A percentile compares a stretch with the other conserved stretches of the same genome.
Conservation (phyloP, 768 basidiomycete genomes). For the Leccinum rimulosum region DNA sequence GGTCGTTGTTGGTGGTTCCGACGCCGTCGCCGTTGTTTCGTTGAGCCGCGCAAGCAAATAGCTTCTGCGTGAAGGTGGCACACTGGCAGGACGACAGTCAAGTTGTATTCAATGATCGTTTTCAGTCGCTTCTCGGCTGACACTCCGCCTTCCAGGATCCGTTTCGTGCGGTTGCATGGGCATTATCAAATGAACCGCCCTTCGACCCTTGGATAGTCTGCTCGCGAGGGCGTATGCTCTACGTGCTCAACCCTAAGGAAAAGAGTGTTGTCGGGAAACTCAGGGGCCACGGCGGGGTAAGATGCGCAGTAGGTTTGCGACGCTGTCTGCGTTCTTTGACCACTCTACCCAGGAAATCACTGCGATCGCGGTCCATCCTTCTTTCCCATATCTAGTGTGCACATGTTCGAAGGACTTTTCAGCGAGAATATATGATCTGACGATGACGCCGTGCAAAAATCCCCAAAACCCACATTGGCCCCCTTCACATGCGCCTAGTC, state of each 20-base stretch:
- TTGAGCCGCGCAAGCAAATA: constrained; percentile 13
- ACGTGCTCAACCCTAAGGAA: constrained; percentile 48
- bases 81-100: constrained; percentile 5
- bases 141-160: constrained; percentile 15
- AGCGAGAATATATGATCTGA: constrained; percentile 66
- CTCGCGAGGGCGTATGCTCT: constrained; percentile 51
- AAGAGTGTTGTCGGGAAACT: constrained; percentile 45
- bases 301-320: constrained; percentile 20
- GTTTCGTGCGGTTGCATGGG: constrained; percentile 54
- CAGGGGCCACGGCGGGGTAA: constrained; percentile 73
- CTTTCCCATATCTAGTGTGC: constrained; percentile 55
- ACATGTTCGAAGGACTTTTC: constrained; percentile 75
- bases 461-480: constrained; percentile 61
- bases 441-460: constrained; percentile 28
- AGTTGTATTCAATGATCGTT: constrained; percentile 12
- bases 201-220: constrained; percentile 62
- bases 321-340: constrained; percentile 6
- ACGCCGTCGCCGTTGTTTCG: constrained; percentile 39
- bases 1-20: constrained; percentile 45
- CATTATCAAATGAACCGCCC: constrained; percentile 41
- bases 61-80: constrained; percentile 37
- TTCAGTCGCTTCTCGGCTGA: constrained; percentile 1
- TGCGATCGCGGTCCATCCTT: constrained; percentile 64
- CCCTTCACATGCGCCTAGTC: constrained; percentile 45
- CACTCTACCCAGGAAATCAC: constrained; percentile 53